These are phyloP conservation scores for Penicillium polonicum DNA, from an alignment of 2,329 filamentous ascomycete genomes.

Conservation along the genomic window DNA sequence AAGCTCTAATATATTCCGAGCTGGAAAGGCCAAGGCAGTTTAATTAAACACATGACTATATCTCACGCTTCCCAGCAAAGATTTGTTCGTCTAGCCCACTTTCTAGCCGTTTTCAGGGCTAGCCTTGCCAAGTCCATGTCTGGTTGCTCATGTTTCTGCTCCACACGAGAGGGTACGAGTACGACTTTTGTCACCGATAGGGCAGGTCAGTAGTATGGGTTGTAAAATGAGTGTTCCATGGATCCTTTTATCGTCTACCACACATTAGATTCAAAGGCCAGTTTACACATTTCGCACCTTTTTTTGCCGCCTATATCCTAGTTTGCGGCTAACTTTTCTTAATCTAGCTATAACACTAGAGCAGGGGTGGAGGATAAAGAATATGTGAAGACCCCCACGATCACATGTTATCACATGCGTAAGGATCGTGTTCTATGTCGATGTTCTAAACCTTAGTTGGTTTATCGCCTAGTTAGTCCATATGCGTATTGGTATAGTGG, in stretches of 20 bases:
- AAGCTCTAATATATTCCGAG: not conserved
- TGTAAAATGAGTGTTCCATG: not conserved
- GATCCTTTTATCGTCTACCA: not conserved
- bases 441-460: not conserved
- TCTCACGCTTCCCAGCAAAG: not conserved
- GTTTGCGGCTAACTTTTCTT: not conserved
- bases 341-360: too few relatives aligned
- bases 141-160: not conserved
- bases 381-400: not conserved
- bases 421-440: not conserved
- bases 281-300: not conserved
- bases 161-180: not conserved
- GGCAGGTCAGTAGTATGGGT: not conserved
- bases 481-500: not conserved
- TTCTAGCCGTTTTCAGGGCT: not conserved
- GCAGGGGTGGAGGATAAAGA: too few relatives aligned
- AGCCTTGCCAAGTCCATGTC: not conserved
- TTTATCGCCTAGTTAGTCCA: not conserved
- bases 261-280: not conserved
- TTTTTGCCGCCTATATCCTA: not conserved
- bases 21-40: not conserved
- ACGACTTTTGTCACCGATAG: not conserved
- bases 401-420: not conserved
- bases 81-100: too few relatives aligned
- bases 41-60: not conserved